These are phyloP conservation scores for Neopestalotiopsis sp. DNA, from an alignment of 2,329 filamentous ascomycete genomes.

Conservation along the genomic window DNA sequence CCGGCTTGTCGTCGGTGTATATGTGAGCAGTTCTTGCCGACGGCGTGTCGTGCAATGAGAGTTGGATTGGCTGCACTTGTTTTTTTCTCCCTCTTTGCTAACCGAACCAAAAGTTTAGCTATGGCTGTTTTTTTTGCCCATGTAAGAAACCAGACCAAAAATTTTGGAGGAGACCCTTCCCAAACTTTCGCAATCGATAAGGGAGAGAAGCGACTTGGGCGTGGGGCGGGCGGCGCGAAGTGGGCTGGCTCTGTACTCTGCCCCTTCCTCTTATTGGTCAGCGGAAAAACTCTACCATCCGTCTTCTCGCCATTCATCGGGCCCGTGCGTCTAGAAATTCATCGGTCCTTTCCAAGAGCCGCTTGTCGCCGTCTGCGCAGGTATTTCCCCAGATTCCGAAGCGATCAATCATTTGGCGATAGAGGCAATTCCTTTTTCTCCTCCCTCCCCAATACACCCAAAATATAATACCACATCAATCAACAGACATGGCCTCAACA, in stretches of 20 bases:
- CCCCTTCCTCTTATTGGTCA: neutral
- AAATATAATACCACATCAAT: neutral
- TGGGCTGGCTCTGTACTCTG: neutral
- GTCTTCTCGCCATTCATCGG: slow-evolving; percentile 1
- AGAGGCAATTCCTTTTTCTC: neutral
- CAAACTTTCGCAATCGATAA: neutral
- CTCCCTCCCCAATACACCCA: neutral
- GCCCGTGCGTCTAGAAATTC: slow-evolving; percentile 21
- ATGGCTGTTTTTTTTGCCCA: neutral
- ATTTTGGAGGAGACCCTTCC: neutral
- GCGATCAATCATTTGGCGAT: neutral
- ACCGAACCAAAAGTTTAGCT: neutral
- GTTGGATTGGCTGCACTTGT: neutral
- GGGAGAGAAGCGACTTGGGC: too few relatives aligned
- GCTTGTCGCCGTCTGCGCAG: neutral
- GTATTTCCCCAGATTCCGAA: neutral
- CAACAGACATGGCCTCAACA: slow-evolving; percentile 59
- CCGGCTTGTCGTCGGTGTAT: neutral
- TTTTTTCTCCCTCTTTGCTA: neutral
- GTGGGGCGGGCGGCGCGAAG: slow-evolving; percentile 5
- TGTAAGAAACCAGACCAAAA: neutral
- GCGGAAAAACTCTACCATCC: slow-evolving; percentile 21
- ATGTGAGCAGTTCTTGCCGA: too few relatives aligned
- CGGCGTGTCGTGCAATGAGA: neutral
- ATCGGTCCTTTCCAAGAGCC: neutral